Evolutionary conservation across 2,329 filamentous ascomycete genomes (phyloP), one percentile per base, ranked within the genome.

Genomic region (Botrytis sinoallii): DNA sequence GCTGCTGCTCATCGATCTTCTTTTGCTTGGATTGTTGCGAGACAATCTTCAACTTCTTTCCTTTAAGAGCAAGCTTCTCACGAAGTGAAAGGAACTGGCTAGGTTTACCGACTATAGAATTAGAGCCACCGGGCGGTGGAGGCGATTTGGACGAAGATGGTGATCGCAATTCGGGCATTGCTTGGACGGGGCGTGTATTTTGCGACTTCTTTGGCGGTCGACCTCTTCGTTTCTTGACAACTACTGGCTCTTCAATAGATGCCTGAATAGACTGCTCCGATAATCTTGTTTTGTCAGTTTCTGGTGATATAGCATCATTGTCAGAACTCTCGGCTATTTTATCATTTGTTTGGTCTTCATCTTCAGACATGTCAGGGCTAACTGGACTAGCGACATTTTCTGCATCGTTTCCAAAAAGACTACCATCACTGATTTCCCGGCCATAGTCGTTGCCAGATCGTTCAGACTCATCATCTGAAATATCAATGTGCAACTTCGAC

Each of bases 31-130:
- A 68, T 68, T 68, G 65, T 76, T 44, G 73, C 52, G 48, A 73
- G 42, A 80, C 77, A 60, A 80, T 79, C 63, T 79, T 81, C 66
- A 77, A 69, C 3, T 75, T 73, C 73, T 78, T 80, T 14, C 79
- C 79, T 69, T 80, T 78, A n/a, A 80, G 64, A 59, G 78, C 77
- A 55, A 80, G 75, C 71, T 76, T 80, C 70, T 81, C 79, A 61
- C 75, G 78, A 52, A 80, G 67, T 6, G 79, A 80, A 48, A 80
- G 74, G 38, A 79, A 69, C 44, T 77, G 35, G 59, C 64, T 48
- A 16, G 64, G 65, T 44, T 32, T 18, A 42, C 35, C 65, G 32
- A 63, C 35, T 18, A 60, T 38, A 22, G 46, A 38, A n/a, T 12
- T 63, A 20, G 65, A 63, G 18, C 40, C 18, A 25, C 67, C 44